Evolutionary conservation across 257 asterid genomes (phyloP).

Genomic region (Gentiana macrophylla): DNA sequence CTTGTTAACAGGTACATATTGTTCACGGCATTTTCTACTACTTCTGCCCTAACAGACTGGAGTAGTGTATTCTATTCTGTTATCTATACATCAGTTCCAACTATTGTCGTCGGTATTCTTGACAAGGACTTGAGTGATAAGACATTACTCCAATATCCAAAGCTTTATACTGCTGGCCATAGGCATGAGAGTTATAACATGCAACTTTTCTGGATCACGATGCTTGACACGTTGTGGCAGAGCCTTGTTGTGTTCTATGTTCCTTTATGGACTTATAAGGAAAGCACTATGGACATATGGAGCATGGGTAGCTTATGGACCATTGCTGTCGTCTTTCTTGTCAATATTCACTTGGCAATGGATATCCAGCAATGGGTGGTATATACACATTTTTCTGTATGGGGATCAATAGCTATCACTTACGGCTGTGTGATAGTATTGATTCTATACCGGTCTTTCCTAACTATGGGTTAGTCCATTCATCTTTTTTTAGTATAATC

Average conservation of each 20-base stretch:
- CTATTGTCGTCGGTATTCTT: slow-evolving; percentile 84
- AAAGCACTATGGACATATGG: slow-evolving; percentile 90
- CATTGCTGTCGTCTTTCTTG: slow-evolving; percentile 75
- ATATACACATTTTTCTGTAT: slow-evolving; percentile 68
- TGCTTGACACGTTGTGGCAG: slow-evolving; percentile 95
- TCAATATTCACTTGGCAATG: slow-evolving; percentile 93
- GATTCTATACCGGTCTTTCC: slow-evolving; percentile 66
- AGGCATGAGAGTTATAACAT: slow-evolving; percentile 89
- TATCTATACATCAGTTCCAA: slow-evolving; percentile 87
- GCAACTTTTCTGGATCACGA: slow-evolving; percentile 89
- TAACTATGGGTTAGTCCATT: slow-evolving; percentile 69
- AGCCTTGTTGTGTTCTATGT: slow-evolving; percentile 90
- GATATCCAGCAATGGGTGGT: slow-evolving; percentile 78
- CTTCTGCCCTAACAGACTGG: slow-evolving; percentile 95
- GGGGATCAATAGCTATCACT: slow-evolving; percentile 73
- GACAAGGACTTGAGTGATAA: slow-evolving; percentile 87
- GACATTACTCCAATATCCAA: slow-evolving; percentile 78
- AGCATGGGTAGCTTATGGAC: slow-evolving; percentile 99
- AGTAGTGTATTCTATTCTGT: slow-evolving; percentile 92
- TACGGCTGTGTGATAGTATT: slow-evolving; percentile 45
- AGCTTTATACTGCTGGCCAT: slow-evolving; percentile 88
- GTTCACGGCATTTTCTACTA: slow-evolving; percentile 85
- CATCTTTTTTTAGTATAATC: background rate
- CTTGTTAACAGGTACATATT: slow-evolving; percentile 58
- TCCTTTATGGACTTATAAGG: slow-evolving; percentile 57